A percentile compares a stretch with the other conserved stretches of the same genome.
phyloP scores from a whole-genome alignment of 768 basidiomycete genomes.

The Serendipita vermifera region DNA sequence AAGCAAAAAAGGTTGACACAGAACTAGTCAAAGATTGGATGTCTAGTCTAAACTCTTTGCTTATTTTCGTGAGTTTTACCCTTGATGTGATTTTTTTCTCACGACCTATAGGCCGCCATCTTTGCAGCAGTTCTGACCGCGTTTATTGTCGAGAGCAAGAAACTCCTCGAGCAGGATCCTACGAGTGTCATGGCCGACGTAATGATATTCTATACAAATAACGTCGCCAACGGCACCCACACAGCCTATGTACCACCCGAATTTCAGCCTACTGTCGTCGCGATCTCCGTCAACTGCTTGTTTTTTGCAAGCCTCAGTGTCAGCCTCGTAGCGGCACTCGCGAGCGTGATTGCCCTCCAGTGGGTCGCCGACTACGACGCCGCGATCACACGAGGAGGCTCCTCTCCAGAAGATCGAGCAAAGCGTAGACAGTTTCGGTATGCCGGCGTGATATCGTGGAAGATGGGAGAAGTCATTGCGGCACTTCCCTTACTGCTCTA shows the following conservation, averaged over 20 bases:
- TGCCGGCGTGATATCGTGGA: not conserved
- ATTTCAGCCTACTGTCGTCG: not conserved
- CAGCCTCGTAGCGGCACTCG: not conserved
- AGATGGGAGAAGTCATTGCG: not conserved
- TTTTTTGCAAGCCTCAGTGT: not conserved
- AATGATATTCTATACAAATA: not conserved
- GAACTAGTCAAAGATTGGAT: not conserved
- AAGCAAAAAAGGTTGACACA: not conserved
- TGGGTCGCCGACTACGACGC: not conserved
- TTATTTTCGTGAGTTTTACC: not conserved
- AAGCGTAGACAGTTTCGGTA: not conserved
- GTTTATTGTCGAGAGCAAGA: not conserved
- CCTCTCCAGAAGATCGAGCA: not conserved
- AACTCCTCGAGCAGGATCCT: not conserved
- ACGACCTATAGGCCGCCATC: not conserved
- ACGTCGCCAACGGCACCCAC: not conserved
- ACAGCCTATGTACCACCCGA: not conserved
- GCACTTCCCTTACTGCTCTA: not conserved
- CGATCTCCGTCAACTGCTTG: not conserved
- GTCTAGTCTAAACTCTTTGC: not conserved
- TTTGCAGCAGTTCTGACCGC: not conserved
- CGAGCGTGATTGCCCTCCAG: not conserved
- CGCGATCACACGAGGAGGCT: not conserved
- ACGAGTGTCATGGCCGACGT: not conserved
- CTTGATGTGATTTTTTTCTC: not conserved